Percentiles rank a stretch among this genome's conserved stretches.
Evolutionary conservation across 2,329 filamentous ascomycete genomes (phyloP).

Genomic region (Thelonectria discophora): DNA sequence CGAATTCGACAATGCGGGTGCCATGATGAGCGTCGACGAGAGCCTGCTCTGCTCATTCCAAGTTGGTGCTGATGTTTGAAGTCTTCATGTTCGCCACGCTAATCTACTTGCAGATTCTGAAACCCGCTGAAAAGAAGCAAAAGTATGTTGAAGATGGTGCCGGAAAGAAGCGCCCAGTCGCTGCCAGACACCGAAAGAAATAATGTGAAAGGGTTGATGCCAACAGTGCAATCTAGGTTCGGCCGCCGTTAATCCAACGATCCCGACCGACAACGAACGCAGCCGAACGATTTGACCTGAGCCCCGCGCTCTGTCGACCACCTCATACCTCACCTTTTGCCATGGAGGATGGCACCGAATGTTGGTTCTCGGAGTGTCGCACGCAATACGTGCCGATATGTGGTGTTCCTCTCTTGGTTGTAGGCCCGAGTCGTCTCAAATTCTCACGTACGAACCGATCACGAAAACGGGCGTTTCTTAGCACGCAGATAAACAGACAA

Average conservation of each 20-base stretch:
- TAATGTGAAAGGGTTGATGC: constrained; percentile 56
- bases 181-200: constrained; percentile 37
- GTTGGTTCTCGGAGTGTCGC: constrained; percentile 43
- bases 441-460: constrained; percentile 51
- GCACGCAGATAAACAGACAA: constrained; percentile 52
- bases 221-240: constrained; percentile 87
- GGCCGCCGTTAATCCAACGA: constrained; percentile 80
- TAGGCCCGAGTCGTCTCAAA: constrained; percentile 48
- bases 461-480: constrained; percentile 55
- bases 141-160: constrained; percentile 91
- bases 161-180: constrained; percentile 58
- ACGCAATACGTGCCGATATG: constrained; percentile 40
- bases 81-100: constrained; percentile 8
- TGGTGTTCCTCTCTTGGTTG: constrained; percentile 37
- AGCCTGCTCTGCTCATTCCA: constrained; percentile 99
- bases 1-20: constrained; percentile 98
- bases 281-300: constrained; percentile 38
- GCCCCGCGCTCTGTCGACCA: constrained; percentile 38
- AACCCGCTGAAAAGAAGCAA: constrained; percentile 99
- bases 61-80: constrained; percentile 59
- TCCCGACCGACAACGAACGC: constrained; percentile 39
- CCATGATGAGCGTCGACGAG: constrained; percentile 99
- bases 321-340: constrained; percentile 44
- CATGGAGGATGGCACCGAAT: constrained; percentile 41
- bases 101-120: constrained; percentile 77